These are phyloP conservation scores for Amphirosellinia nigrospora DNA, from an alignment of 495 filamentous ascomycete genomes.

Conservation along the genomic window DNA sequence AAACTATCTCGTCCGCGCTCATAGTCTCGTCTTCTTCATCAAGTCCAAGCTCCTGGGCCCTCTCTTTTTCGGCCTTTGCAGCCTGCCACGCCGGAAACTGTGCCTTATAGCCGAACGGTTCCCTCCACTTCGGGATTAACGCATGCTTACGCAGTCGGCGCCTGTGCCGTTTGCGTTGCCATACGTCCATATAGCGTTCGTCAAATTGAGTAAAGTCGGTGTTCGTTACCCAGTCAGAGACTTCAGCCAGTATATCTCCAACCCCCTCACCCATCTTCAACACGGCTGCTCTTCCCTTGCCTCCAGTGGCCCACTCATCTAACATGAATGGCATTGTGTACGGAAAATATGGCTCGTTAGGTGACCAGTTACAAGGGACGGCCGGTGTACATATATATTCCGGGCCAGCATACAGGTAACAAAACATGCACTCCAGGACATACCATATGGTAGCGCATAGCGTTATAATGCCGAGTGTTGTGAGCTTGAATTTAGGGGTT, in stretches of 20 bases:
- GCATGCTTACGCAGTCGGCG: slow-evolving; percentile 51
- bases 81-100: slow-evolving; percentile 43
- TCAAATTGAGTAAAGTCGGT: slow-evolving; percentile 47
- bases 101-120: slow-evolving; percentile 41
- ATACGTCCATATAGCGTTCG: slow-evolving; percentile 38
- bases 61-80: slow-evolving; percentile 42
- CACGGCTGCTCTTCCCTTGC: slow-evolving; percentile 42
- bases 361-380: slow-evolving; percentile 53
- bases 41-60: slow-evolving; percentile 35
- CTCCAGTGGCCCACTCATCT: slow-evolving; percentile 60
- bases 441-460: slow-evolving; percentile 61
- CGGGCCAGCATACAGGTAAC: slow-evolving; percentile 66
- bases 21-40: slow-evolving; percentile 45
- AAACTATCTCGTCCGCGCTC: slow-evolving; percentile 41
- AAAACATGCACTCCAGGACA: slow-evolving; percentile 65
- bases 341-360: slow-evolving; percentile 58
- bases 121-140: slow-evolving; percentile 38
- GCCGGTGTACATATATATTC: slow-evolving; percentile 52
- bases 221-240: slow-evolving; percentile 47
- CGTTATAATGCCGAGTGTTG: slow-evolving; percentile 60
- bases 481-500: slow-evolving; percentile 56
- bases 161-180: slow-evolving; percentile 44
- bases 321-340: slow-evolving; percentile 61
- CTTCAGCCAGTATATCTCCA: slow-evolving; percentile 48
- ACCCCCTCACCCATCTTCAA: slow-evolving; percentile 42